Conservation (phyloP, 768 basidiomycete genomes). For the Udeniomyces megalosporus region DNA sequence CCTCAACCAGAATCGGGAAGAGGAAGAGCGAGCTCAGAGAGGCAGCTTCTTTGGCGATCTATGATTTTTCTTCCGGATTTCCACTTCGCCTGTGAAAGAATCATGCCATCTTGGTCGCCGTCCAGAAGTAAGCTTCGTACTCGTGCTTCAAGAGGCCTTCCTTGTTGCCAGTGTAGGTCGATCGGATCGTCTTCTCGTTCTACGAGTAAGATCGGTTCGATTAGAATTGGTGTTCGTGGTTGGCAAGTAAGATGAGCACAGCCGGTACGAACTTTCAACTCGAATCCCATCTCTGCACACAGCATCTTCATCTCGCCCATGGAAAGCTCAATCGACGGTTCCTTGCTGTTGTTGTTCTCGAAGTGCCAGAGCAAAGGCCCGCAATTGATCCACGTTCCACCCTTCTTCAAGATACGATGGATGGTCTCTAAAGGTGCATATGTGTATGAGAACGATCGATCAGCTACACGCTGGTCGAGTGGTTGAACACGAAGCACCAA, state of each 20-base stretch:
- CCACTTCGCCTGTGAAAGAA: not conserved
- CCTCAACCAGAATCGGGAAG: slow-evolving; percentile 34
- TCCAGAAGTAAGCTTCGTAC: slow-evolving; percentile 38
- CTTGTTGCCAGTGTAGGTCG: slow-evolving; percentile 72
- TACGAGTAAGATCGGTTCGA: slow-evolving; percentile 25
- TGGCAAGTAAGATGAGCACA: not conserved
- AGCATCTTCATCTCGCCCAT: slow-evolving; percentile 75
- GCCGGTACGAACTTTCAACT: slow-evolving; percentile 52
- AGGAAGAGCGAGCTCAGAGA: slow-evolving; percentile 21
- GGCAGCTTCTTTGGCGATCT: slow-evolving; percentile 15
- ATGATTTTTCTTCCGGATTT: not conserved
- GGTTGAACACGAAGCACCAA: too few relatives aligned
- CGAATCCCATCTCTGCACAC: slow-evolving; percentile 59
- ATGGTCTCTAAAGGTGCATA: slow-evolving; percentile 48
- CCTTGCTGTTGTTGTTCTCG: slow-evolving; percentile 51
- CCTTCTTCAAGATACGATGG: slow-evolving; percentile 61
- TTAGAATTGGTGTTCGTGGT: not conserved
- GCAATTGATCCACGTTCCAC: slow-evolving; percentile 87
- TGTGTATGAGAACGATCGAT: not conserved
- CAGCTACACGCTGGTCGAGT: too few relatives aligned
- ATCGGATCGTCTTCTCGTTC: slow-evolving; percentile 65
- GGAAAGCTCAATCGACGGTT: slow-evolving; percentile 50
- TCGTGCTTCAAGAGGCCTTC: slow-evolving; percentile 68
- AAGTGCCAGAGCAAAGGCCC: slow-evolving; percentile 96
- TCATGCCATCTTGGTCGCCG: not conserved